Base-by-base conservation (phyloP, 2,329 filamentous ascomycete species). In the Beauveria sp. region DNA sequence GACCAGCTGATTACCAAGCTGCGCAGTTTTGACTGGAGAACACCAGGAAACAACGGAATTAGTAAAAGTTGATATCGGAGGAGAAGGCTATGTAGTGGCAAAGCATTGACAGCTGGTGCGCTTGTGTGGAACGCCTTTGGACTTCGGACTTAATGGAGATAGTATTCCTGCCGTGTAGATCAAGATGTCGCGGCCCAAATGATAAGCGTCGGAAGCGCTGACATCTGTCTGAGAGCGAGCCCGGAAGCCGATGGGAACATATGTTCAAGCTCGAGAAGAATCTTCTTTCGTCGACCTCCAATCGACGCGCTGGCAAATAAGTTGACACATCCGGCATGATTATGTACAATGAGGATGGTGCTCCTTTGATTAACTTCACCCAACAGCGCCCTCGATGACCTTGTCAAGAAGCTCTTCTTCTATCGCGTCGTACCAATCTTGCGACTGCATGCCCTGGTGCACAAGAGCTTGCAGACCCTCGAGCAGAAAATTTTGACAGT, bases 401-500 rank as follows among this genome's bases (percentile, higher is more conserved):
- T 58, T 61, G n/a, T 64, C 62, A 26, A 64, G 43, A 0, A 64
- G 52, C 51, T 64, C 61, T 20, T 49, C 63, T 52, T 60, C 60
- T 18, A 63, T 55, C 5, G 51, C 60, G 18, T 60, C 52, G 22
- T 64, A 63, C 63, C 63, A 64, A 22, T 57, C 61, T 46, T 61
- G 55, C 18, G 61, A 48, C 63, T 64, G 63, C 22, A 63, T 22
- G 45, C 63, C 63, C n/a, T 53, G 54, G 38, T 40, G 55, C 22
- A 63, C 63, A n/a, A 64, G 56, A 3, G 45, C 40, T 31, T 63
- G 60, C 45, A 64, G 59, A 10, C 63, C 63, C 63, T 64, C 63
- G 48, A 64, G 56, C n/a, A 64, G 14, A 10, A 64, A 64, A 14
- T 62, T 54, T 12, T 66, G 65, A 20, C 63, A 62, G 49, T 63